These are phyloP conservation scores for Cutaneotrichosporon cyanovorans DNA, from an alignment of 1,284 basidiomycete genomes.

Conservation along the genomic window DNA sequence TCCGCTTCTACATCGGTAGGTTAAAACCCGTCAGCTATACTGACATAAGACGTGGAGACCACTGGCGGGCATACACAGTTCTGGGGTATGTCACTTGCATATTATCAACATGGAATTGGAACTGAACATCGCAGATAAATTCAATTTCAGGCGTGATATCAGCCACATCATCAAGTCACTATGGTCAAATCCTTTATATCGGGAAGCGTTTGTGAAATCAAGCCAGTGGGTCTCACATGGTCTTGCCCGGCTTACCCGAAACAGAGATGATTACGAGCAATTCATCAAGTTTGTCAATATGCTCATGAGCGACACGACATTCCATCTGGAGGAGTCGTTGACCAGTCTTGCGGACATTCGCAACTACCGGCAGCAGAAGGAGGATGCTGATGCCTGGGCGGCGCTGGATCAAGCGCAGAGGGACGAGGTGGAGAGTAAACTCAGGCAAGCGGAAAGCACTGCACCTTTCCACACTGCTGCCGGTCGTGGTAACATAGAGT, in stretches of 20 bases:
- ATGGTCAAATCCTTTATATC: slow-evolving; percentile 80
- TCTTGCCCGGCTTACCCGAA: background rate
- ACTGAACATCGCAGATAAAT: slow-evolving; percentile 29
- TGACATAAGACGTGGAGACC: slow-evolving; percentile 75
- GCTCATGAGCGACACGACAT: slow-evolving; percentile 99
- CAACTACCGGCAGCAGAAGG: slow-evolving; percentile 77
- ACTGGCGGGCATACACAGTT: slow-evolving; percentile 97
- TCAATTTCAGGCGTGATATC: slow-evolving; percentile 63
- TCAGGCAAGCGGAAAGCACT: slow-evolving; percentile 71
- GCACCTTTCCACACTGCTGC: slow-evolving; percentile 80
- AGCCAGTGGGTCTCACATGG: slow-evolving; percentile 55
- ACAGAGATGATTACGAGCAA: slow-evolving; percentile 73
- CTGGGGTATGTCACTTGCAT: slow-evolving; percentile 57
- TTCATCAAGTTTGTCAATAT: slow-evolving; percentile 95
- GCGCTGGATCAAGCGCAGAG: slow-evolving; percentile 62
- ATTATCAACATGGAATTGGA: background rate
- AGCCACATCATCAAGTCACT: slow-evolving; percentile 75
- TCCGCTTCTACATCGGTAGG: slow-evolving; percentile 90
- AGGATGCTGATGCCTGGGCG: slow-evolving; percentile 61
- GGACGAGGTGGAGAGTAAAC: slow-evolving; percentile 71
- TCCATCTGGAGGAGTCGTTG: slow-evolving; percentile 93
- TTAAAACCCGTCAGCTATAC: slow-evolving; percentile 6
- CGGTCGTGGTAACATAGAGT: slow-evolving; percentile 76
- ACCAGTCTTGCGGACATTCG: slow-evolving; percentile 82
- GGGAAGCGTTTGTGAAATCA: slow-evolving; percentile 70